Evolutionary conservation across 805 yeast genomes (phyloP).

Genomic region (Monosporozyma yasuniensis): DNA sequence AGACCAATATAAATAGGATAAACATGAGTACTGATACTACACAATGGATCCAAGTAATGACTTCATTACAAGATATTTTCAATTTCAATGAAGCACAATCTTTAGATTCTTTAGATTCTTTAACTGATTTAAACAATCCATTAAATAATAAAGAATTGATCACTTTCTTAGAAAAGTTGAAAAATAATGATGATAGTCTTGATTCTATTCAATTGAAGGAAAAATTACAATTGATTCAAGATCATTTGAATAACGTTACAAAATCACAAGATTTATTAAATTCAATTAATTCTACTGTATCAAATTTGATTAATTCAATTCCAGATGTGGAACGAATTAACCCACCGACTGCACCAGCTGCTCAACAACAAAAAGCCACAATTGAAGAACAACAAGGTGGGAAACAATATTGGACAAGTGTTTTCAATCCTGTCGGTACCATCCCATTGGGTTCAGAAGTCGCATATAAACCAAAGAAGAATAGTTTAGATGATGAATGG

Average conservation of each 20-base stretch:
- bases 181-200: conserved; percentile 25
- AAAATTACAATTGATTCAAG: conserved; percentile 35
- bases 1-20: neutral
- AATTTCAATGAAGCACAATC: conserved; percentile 42
- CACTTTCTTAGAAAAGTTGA: conserved; percentile 37
- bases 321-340: too few species aligned
- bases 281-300: conserved; percentile 39
- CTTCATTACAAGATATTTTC: conserved; percentile 61
- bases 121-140: neutral
- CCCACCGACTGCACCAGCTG: too few species aligned
- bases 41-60: conserved; percentile 58
- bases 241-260: conserved; percentile 51
- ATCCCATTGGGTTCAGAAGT: conserved; percentile 68
- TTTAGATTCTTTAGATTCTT: neutral
- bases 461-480: conserved; percentile 60
- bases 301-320: conserved; percentile 31
- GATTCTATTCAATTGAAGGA: conserved; percentile 34
- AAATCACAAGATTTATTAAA: conserved; percentile 39
- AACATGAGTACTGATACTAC: neutral
- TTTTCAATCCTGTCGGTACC: conserved; percentile 51
- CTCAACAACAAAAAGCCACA: neutral
- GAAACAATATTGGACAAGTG: conserved; percentile 44
- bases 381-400: conserved; percentile 15
- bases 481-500: conserved; percentile 70
- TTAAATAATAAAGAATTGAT: conserved; percentile 22